Conservation (phyloP, 2,329 filamentous ascomycete species). For the Rugonectria rugulosa region DNA sequence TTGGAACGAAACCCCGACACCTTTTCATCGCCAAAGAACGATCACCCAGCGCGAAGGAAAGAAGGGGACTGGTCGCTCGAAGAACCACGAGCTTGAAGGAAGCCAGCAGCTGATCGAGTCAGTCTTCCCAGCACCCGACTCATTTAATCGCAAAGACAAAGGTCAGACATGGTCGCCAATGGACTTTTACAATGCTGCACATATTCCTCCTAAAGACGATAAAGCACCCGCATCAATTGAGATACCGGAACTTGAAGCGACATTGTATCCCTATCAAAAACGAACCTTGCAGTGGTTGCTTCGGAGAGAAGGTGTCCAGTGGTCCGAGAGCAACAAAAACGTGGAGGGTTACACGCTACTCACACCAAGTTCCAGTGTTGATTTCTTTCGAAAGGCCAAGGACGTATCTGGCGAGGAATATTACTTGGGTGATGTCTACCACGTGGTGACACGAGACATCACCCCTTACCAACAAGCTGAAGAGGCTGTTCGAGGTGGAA, state of each 20-base stretch:
- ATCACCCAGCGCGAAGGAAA: background rate
- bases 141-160: background rate
- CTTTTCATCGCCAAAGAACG: constrained; percentile 28
- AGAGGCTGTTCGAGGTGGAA: constrained; percentile 62
- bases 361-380: constrained; percentile 17
- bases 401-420: constrained; percentile 49
- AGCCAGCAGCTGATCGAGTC: constrained; percentile 48
- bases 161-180: constrained; percentile 51
- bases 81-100: constrained; percentile 36
- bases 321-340: constrained; percentile 39
- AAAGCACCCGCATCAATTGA: constrained; percentile 46
- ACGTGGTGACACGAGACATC: constrained; percentile 62
- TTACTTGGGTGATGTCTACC: constrained; percentile 70
- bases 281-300: constrained; percentile 76
- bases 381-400: constrained; percentile 43
- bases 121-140: constrained; percentile 40
- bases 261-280: constrained; percentile 76
- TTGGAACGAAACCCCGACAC: constrained; percentile 52
- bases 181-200: constrained; percentile 74
- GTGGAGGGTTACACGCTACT: constrained; percentile 29
- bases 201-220: constrained; percentile 62
- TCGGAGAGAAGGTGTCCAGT: constrained; percentile 67
- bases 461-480: constrained; percentile 52
- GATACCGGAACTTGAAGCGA: constrained; percentile 55
- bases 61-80: constrained; percentile 36